A percentile compares a stretch with the other conserved stretches of the same genome.
phyloP scores from a whole-genome alignment of 768 basidiomycete genomes.

The Phylloporus arenicola region DNA sequence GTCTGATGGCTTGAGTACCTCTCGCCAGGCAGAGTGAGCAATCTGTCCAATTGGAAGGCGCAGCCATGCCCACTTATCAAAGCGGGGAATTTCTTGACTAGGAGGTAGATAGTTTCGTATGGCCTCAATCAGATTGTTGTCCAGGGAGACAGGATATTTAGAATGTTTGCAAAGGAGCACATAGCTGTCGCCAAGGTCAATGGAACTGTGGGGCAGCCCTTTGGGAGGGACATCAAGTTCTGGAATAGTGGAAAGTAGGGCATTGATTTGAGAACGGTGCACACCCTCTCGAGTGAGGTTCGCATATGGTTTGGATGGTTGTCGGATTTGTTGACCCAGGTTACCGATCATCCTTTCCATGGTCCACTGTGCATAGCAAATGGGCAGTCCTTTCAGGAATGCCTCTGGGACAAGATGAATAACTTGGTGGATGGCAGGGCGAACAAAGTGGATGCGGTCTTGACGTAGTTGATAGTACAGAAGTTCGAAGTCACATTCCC shows the following conservation, averaged over 20 bases:
- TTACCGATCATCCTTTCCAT: too few relatives aligned
- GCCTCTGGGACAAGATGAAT: constrained; percentile 19
- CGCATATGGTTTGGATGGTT: constrained; percentile 1
- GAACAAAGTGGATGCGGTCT: constrained; percentile 28
- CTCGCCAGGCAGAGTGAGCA: constrained; percentile 8
- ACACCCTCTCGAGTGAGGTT: constrained; percentile 1
- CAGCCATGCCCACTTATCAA: constrained; percentile 9
- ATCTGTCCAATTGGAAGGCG: constrained; percentile 23
- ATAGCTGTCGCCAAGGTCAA: neutral
- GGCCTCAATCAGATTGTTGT: neutral
- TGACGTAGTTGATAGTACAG: constrained; percentile 23
- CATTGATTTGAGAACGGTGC: too few relatives aligned
- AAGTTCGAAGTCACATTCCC: constrained; percentile 26
- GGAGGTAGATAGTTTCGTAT: neutral
- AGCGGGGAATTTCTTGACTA: neutral
- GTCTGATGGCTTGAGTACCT: neutral
- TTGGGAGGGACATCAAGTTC: too few relatives aligned
- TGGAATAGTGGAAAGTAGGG: too few relatives aligned
- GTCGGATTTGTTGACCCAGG: constrained; percentile 22
- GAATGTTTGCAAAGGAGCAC: neutral
- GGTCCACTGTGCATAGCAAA: too few relatives aligned
- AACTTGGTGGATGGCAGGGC: constrained; percentile 25
- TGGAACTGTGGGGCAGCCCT: neutral
- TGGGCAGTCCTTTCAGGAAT: neutral
- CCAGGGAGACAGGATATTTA: neutral